phyloP scores from a whole-genome alignment of 164 flowering plant species.

The Stephania cephalantha region DNA sequence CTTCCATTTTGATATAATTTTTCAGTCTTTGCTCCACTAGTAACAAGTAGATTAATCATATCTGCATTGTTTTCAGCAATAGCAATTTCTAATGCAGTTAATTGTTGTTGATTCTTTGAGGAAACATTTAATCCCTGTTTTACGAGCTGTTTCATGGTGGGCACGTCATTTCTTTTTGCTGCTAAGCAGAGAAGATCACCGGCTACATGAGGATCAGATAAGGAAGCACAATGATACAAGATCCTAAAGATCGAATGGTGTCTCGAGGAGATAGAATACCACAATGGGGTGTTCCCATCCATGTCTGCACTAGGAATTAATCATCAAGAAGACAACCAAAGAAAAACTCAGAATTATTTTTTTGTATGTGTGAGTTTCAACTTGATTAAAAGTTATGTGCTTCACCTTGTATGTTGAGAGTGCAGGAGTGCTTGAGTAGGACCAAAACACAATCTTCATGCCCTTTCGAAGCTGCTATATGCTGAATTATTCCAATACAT shows the following conservation, averaged over 20 bases:
- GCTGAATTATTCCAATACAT: constrained; percentile 34
- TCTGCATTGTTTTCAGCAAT: constrained; percentile 44
- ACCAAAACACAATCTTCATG: constrained; percentile 74
- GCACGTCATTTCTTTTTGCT: constrained; percentile 51
- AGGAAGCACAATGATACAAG: constrained; percentile 49
- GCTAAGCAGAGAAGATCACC: constrained; percentile 80
- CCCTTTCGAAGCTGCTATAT: constrained; percentile 78
- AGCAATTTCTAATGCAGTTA: constrained; percentile 59
- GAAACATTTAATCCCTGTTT: constrained; percentile 53
- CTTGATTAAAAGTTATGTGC: background rate
- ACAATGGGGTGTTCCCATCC: constrained; percentile 70
- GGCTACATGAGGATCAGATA: constrained; percentile 47
- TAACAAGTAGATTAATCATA: constrained; percentile 54
- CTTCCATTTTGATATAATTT: constrained; percentile 17
- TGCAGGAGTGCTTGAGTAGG: constrained; percentile 64
- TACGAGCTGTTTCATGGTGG: constrained; percentile 57
- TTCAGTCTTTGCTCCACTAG: constrained; percentile 53
- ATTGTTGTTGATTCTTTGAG: constrained; percentile 45
- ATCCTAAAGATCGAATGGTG: constrained; percentile 60
- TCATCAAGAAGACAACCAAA: background rate
- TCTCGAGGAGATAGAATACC: constrained; percentile 68
- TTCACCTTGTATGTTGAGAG: constrained; percentile 55
- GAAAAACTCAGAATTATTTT: background rate
- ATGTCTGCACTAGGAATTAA: constrained; percentile 32
- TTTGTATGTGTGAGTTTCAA: background rate